Evolutionary conservation across 2,329 filamentous ascomycete genomes (phyloP), one percentile per base, ranked within the genome.

Genomic region (Amesomyces nigricolor): DNA sequence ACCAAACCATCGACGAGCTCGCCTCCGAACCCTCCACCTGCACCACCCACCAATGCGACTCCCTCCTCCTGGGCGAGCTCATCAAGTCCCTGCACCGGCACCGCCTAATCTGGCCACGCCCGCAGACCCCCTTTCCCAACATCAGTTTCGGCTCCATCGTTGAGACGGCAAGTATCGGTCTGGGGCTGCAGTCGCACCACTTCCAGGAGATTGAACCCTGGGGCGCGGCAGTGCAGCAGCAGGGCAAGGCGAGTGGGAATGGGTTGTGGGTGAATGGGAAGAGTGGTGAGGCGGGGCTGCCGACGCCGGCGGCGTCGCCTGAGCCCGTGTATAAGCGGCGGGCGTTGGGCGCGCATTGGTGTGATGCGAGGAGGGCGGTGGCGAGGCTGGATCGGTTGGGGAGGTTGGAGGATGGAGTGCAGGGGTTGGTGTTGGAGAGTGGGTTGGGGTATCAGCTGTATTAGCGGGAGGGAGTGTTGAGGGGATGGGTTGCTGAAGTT

Each of bases 31-130:
- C 51, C 2, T 47, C 50, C 17, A 10, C 56, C 14, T 65, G 60
- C 52, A 37, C 58, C 37, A 50, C 51, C 14, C 58, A 61, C n/a
- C 61, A 61, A 35, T 66, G 62, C 57, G 64, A 67, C 56, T 57
- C 65, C 2, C 64, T 66, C 44, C 49, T 70, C 14, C 64, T 69
- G 0, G 68, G 65, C 46, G 60, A 63, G 26, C 61, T 70, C 6
- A 49, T 68, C 58, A 63, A 64, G 44, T 63, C 68, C 7, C 62
- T 71, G 48, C 62, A 62, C 53, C 60, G 54, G 30, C 57, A 51
- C 35, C 49, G 59, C 3, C 57, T 65, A 9, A 44, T 60, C 10
- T 68, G 66, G 66, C 66, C 66, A 17, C 62, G 61, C 10, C 66
- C 67, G 1, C 43, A 59, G 0, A 54, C 51, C 35, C 65, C 67